Evolutionary conservation across 495 filamentous ascomycete species (phyloP).

Genomic region (Hypoxylon lenormandii): DNA sequence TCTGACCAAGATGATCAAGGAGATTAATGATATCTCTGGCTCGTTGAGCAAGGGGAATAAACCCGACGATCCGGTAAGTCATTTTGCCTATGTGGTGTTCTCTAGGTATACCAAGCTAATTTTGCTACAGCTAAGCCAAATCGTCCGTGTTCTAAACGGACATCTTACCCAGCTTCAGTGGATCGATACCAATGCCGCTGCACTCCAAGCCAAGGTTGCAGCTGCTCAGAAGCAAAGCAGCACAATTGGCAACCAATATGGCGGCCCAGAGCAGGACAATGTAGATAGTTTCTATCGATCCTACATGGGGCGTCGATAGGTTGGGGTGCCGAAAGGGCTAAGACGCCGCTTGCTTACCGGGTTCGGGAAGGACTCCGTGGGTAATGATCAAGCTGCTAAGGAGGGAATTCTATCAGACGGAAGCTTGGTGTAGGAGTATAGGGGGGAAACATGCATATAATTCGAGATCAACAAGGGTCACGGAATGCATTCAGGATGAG

Average conservation of each 20-base stretch:
- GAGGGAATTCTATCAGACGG: conserved; percentile 5
- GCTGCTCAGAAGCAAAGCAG: conserved; percentile 81
- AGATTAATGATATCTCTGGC: conserved; percentile 88
- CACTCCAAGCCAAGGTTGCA: conserved; percentile 79
- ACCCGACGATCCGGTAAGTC: conserved; percentile 87
- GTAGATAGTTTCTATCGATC: conserved; percentile 86
- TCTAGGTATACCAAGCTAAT: conserved; percentile 14
- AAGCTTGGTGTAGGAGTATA: conserved; percentile 30
- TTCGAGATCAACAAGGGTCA: conserved; percentile 33
- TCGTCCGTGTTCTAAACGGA: conserved; percentile 91
- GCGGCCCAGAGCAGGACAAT: conserved; percentile 70
- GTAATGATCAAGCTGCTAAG: conserved; percentile 1
- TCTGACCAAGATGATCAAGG: conserved; percentile 93
- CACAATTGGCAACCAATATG: conserved; percentile 71
- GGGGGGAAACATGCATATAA: conserved; percentile 32
- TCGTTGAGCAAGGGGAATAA: conserved; percentile 87
- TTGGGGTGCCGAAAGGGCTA: too few species aligned
- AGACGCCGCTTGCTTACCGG: too few species aligned
- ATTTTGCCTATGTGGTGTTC: conserved; percentile 10
- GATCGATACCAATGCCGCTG: conserved; percentile 86
- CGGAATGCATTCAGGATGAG: conserved; percentile 23
- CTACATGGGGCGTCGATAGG: conserved; percentile 73
- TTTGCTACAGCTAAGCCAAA: conserved; percentile 80
- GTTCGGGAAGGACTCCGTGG: not conserved
- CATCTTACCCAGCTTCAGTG: conserved; percentile 88